Evolutionary conservation across 768 basidiomycete genomes (phyloP), one percentile per base, ranked within the genome.

Genomic region (Kwoniella heveanensis): DNA sequence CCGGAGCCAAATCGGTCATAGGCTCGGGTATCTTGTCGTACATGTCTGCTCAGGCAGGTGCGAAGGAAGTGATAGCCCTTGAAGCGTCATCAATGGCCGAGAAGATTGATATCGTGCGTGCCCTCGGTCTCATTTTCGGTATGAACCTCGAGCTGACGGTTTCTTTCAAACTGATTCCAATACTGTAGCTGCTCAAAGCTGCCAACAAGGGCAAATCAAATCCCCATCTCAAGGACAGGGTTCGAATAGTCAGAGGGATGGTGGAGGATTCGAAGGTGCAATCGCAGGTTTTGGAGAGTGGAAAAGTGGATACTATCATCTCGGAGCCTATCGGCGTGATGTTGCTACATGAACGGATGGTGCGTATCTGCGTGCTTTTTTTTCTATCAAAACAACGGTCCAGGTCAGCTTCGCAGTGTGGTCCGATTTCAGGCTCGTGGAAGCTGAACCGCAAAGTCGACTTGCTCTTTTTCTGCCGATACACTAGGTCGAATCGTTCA

Each of bases 291-390:
- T 54, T 78, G 61, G 24, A 59, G 27, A 62, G 64, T 9, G 77
- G 77, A 1, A 71, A 72, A 54, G 78, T 79, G 49, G 78, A 79
- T 51, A 77, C 78, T 17, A 79, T 79, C 57, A 70, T 79, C 51
- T 75, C 73, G 22, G 78, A 79, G 51, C 78, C 78, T 4, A 79
- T 79, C 13, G 78, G 78, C 2, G 78, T 79, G 2, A 77, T 79
- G 74, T 54, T 79, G 19, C 65, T 77, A 25, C 78, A 79, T 64
- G 78, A 79, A 58, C 58, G 77, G 27, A 79, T 79, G 78, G 78
- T 77, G 51, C 22, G 77, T 44, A 19, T 44, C 32, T 13, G 13
- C 5, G 32, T 13, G 32, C n/a, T n/a, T n/a, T n/a, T n/a, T n/a
- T n/a, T n/a, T n/a, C n/a, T n/a, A n/a, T n/a, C n/a, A n/a, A n/a